Conservation (phyloP, 2,329 filamentous ascomycete genomes). For the Talaromyces sp. region DNA sequence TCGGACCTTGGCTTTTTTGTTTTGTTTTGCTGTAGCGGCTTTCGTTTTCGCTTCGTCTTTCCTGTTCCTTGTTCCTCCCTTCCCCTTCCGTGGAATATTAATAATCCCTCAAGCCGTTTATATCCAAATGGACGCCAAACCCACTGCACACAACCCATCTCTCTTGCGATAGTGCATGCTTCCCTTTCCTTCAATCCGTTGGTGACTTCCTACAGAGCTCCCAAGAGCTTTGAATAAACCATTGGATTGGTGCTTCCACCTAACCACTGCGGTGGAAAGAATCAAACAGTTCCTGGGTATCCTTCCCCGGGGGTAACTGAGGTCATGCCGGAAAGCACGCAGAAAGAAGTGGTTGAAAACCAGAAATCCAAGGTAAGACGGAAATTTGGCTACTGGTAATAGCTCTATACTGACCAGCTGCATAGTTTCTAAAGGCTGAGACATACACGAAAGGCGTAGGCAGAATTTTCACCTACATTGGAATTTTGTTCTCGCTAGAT, state of each 20-base stretch:
- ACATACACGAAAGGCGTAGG: neutral
- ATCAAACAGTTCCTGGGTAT: too few species aligned
- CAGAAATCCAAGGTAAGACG: neutral
- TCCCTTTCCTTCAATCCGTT: neutral
- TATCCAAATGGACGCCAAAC: neutral
- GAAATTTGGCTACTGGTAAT: too few species aligned
- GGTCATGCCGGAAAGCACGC: neutral
- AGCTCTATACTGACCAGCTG: neutral
- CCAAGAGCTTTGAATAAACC: too few species aligned
- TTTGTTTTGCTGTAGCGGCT: neutral
- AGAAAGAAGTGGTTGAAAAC: neutral
- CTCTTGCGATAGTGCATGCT: neutral
- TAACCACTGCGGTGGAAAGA: too few species aligned
- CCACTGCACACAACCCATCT: neutral
- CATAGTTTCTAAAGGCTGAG: neutral
- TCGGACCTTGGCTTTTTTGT: neutral
- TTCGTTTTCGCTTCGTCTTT: neutral
- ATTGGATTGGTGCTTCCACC: too few species aligned
- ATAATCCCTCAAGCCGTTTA: too few species aligned
- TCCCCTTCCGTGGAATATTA: too few species aligned
- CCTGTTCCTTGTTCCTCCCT: neutral
- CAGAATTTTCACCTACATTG: neutral
- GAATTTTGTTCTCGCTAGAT: constrained; percentile 13
- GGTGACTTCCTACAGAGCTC: too few species aligned
- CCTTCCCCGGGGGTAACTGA: neutral